Percentiles rank a stretch among this genome's conserved stretches.
These are phyloP conservation scores for Sugiyamaella mastotermitis DNA, from an alignment of 805 yeast species.

Conservation along the genomic window DNA sequence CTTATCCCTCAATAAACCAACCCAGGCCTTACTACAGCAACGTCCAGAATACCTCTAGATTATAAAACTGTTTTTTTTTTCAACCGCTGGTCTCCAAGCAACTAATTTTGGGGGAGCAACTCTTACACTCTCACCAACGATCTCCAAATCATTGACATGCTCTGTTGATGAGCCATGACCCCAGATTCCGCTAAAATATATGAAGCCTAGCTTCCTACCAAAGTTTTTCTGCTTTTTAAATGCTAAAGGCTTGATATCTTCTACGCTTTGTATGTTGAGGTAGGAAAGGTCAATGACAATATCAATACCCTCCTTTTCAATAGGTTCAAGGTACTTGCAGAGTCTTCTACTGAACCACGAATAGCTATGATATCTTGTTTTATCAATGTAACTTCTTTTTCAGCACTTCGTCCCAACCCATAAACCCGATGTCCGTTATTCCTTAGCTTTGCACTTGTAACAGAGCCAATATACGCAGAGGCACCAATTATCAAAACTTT, in stretches of 20 bases:
- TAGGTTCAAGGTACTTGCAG: conserved; percentile 1
- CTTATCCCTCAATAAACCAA: conserved; percentile 10
- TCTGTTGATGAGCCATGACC: conserved; percentile 7
- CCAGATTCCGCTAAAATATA: conserved; percentile 10
- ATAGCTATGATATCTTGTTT: conserved; percentile 8
- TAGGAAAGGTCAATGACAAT: conserved; percentile 6
- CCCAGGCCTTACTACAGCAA: conserved; percentile 9
- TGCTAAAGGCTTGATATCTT: conserved; percentile 1
- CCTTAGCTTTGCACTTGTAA: conserved; percentile 2
- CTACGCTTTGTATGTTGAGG: too few relatives aligned
- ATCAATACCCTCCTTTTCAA: conserved; percentile 9
- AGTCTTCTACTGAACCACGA: conserved; percentile 7
- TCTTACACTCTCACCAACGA: background rate
- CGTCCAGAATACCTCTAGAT: conserved; percentile 2
- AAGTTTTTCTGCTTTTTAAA: background rate
- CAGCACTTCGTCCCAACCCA: conserved; percentile 11
- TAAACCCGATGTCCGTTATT: conserved; percentile 8
- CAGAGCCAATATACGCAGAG: conserved; percentile 11
- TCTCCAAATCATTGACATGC: conserved; percentile 6
- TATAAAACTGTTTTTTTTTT: conserved; percentile 4
- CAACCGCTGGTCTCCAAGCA: conserved; percentile 9
- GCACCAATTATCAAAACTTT: conserved; percentile 14
- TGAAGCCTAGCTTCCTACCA: conserved; percentile 6
- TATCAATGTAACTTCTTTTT: conserved; percentile 4
- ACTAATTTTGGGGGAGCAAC: conserved; percentile 3